A percentile compares a stretch with the other conserved stretches of the same genome.
Conservation (phyloP, 2,329 filamentous ascomycete species). For the Akanthomyces uredinophilus region DNA sequence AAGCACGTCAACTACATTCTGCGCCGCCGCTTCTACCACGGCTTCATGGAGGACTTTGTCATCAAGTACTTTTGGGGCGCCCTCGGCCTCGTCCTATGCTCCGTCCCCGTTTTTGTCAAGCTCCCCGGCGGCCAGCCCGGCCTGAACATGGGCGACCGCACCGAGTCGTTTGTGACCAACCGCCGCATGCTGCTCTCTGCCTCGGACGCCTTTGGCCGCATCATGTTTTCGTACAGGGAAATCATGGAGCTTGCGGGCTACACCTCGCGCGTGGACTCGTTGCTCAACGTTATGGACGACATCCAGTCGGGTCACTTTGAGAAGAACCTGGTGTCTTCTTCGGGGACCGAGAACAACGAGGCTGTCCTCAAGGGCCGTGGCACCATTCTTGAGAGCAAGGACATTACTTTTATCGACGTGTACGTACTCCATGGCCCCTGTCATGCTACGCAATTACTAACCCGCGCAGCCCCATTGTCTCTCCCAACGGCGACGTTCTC, state of each 20-base stretch:
- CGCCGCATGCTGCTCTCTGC: constrained; percentile 85
- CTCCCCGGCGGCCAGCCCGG: constrained; percentile 61
- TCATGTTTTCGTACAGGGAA: constrained; percentile 98
- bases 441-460: background rate
- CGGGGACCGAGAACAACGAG: constrained; percentile 74
- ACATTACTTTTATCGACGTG: constrained; percentile 82
- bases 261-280: constrained; percentile 82
- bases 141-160: constrained; percentile 64
- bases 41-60: constrained; percentile 99
- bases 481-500: constrained; percentile 90
- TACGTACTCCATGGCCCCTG: constrained; percentile 32
- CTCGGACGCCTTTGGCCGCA: constrained; percentile 88
- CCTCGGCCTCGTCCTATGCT: constrained; percentile 83
- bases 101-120: constrained; percentile 92
- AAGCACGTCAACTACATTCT: constrained; percentile 98
- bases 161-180: constrained; percentile 86
- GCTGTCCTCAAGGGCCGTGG: constrained; percentile 79
- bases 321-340: constrained; percentile 92
- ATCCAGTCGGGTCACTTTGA: constrained; percentile 86
- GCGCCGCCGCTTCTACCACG: constrained; percentile 85
- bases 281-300: constrained; percentile 92
- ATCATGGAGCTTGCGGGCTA: constrained; percentile 94
- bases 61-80: constrained; percentile 99
- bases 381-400: constrained; percentile 71
- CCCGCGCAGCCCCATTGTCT: constrained; percentile 69